Percentiles rank a stretch among this genome's conserved stretches.
Evolutionary conservation across 192 early-diverging fungal genomes (phyloP).

Genomic region (Gryganskiella cystojenkinii): DNA sequence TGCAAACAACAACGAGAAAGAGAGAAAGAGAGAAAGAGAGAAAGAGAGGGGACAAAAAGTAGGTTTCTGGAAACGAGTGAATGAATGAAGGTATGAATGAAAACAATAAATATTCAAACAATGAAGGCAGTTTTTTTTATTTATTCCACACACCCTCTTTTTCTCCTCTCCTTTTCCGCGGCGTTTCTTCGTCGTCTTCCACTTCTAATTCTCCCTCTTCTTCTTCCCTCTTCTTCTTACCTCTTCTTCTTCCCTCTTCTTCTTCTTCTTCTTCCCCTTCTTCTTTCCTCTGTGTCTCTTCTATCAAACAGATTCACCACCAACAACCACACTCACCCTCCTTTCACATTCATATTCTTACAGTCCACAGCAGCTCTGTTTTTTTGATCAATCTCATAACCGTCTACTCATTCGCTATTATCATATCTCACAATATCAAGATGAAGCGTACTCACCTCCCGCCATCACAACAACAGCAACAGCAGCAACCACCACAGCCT

Average conservation of each 20-base stretch:
- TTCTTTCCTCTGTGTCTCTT: background rate
- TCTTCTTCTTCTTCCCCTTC: background rate
- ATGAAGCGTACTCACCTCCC: background rate
- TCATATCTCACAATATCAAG: too few species aligned
- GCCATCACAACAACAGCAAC: background rate
- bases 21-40: background rate
- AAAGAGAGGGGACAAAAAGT: background rate
- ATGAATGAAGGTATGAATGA: too few species aligned
- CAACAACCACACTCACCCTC: too few species aligned
- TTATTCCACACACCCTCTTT: too few species aligned
- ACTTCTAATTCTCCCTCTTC: too few species aligned
- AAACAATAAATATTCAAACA: too few species aligned
- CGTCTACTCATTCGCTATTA: background rate
- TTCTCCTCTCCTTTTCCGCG: too few species aligned
- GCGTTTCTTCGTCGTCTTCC: too few species aligned
- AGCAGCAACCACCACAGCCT: slow-evolving; percentile 1
- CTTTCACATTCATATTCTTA: background rate
- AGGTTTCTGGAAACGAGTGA: background rate
- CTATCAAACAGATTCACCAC: too few species aligned
- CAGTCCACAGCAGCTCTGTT: too few species aligned
- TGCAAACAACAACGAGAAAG: background rate
- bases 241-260: background rate
- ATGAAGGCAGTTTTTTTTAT: too few species aligned
- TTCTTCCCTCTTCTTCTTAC: background rate
- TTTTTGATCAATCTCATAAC: background rate